These are phyloP conservation scores for Lipomyces yamadae DNA, from an alignment of 805 yeast genomes.

Conservation along the genomic window DNA sequence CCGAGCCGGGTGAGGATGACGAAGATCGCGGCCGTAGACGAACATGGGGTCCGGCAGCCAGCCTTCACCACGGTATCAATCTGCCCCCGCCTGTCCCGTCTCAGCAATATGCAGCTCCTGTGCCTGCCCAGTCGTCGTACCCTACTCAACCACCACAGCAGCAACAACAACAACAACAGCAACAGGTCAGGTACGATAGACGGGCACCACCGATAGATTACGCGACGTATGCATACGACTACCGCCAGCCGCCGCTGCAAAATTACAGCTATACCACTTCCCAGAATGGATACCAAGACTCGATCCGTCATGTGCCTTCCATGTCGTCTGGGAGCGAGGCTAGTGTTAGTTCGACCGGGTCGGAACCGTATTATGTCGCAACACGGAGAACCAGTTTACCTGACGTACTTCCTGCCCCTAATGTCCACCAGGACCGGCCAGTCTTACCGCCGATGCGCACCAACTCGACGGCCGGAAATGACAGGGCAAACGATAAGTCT, in stretches of 20 bases:
- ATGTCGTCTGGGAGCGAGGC: conserved; percentile 7
- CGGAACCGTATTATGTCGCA: conserved; percentile 8
- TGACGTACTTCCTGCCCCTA: conserved; percentile 10
- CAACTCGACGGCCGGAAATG: conserved; percentile 5
- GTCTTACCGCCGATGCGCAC: conserved; percentile 19
- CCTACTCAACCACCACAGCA: conserved; percentile 13
- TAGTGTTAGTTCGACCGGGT: not conserved
- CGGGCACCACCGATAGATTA: not conserved
- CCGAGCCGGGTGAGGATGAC: not conserved
- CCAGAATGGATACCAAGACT: not conserved
- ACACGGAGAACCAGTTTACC: conserved; percentile 11
- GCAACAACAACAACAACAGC: not conserved
- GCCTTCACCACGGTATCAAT: not conserved
- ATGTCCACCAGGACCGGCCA: not conserved
- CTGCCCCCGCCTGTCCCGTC: conserved; percentile 20
- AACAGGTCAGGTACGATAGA: conserved; percentile 3
- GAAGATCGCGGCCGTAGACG: conserved; percentile 8
- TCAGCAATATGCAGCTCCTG: not conserved
- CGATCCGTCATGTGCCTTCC: not conserved
- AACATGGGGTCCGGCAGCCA: not conserved
- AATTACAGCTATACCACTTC: not conserved
- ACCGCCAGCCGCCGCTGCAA: conserved; percentile 1
- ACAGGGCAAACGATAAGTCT: not conserved
- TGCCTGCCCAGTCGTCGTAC: conserved; percentile 8
- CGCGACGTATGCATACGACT: not conserved